Evolutionary conservation across 768 basidiomycete species (phyloP).

Genomic region (Boletus vinaceobasis): DNA sequence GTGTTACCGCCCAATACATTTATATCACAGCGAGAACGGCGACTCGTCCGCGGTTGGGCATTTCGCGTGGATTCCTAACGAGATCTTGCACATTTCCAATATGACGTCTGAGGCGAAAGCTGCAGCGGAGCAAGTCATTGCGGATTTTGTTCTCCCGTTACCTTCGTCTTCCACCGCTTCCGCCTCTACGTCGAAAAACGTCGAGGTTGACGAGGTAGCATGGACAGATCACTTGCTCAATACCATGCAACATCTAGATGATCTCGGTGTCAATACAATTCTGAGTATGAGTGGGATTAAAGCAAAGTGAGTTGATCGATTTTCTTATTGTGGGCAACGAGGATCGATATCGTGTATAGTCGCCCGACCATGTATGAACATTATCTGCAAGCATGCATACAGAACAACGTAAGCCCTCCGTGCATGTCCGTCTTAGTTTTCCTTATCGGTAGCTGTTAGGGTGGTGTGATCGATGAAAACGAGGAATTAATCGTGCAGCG

Average conservation of each 20-base stretch:
- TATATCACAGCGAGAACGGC: slow-evolving; percentile 63
- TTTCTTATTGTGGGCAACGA: background rate
- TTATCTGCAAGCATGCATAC: slow-evolving; percentile 70
- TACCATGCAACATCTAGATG: slow-evolving; percentile 67
- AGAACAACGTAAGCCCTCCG: slow-evolving; percentile 70
- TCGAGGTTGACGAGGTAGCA: slow-evolving; percentile 68
- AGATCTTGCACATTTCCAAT: slow-evolving; percentile 57
- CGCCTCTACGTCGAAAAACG: slow-evolving; percentile 41
- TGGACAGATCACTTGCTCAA: slow-evolving; percentile 86
- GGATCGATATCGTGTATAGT: slow-evolving; percentile 33
- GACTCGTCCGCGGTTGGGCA: slow-evolving; percentile 69
- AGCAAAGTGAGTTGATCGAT: slow-evolving; percentile 41
- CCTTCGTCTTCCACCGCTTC: slow-evolving; percentile 44
- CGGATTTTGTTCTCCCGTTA: slow-evolving; percentile 79
- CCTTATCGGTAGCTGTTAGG: slow-evolving; percentile 44
- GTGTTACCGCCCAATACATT: slow-evolving; percentile 1
- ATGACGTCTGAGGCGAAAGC: slow-evolving; percentile 57
- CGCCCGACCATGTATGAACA: slow-evolving; percentile 69
- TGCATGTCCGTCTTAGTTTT: background rate
- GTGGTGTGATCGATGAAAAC: slow-evolving; percentile 84
- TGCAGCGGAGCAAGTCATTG: slow-evolving; percentile 62
- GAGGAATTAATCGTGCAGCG: slow-evolving; percentile 59
- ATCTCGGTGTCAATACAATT: slow-evolving; percentile 54
- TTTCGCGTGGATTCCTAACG: slow-evolving; percentile 91
- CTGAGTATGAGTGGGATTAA: slow-evolving; percentile 63